Evolutionary conservation across 129 eudicot genomes (phyloP), one percentile per base, ranked within the genome.

Genomic region (Escallonia rubra): DNA sequence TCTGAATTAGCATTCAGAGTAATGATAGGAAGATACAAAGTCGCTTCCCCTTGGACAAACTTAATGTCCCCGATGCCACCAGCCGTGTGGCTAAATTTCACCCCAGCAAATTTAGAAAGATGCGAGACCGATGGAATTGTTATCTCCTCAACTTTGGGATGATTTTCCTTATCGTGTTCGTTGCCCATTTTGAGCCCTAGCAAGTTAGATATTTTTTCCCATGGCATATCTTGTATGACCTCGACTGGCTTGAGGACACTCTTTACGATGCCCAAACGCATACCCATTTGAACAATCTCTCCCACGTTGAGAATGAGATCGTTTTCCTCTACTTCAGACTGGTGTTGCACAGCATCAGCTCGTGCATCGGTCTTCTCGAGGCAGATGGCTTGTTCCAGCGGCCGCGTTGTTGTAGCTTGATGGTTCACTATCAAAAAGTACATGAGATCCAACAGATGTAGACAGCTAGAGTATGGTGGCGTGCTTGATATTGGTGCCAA

Each of bases 71-170:
- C 65, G 43, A 83, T 59, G 23, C 78, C 84, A 8, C 67, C 82
- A 13, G 23, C 43, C 0, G 75, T 72, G 16, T 70, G 62, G 7
- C n/a, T 54, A 15, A 83, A 83, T 0, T 69, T 65, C 3, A 83
- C 70, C 41, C 88, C 82, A 9, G 76, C 80, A 11, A 73, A 61
- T 63, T 72, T 44, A 46, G 43, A 45, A 5, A 86, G 79, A 38
- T 73, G 50, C 12, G 78, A 57, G 34, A 78, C 86, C 4, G 77
- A 71, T 39, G 94, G 94, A 52, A 86, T 68, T 11, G 41, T 60
- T 44, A 86, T 86, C 76, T 83, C 89, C 65, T 71, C 64, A 16
- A 58, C 73, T n/a, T 40, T 8, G 34, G n/a, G 71, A 4, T 49
- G 3, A 7, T 61, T 11, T 8, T 0, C 8, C 4, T 11, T 4